Evolutionary conservation across 2,329 filamentous ascomycete species (phyloP), one percentile per base, ranked within the genome.

Genomic region (Beauveria medogensis): DNA sequence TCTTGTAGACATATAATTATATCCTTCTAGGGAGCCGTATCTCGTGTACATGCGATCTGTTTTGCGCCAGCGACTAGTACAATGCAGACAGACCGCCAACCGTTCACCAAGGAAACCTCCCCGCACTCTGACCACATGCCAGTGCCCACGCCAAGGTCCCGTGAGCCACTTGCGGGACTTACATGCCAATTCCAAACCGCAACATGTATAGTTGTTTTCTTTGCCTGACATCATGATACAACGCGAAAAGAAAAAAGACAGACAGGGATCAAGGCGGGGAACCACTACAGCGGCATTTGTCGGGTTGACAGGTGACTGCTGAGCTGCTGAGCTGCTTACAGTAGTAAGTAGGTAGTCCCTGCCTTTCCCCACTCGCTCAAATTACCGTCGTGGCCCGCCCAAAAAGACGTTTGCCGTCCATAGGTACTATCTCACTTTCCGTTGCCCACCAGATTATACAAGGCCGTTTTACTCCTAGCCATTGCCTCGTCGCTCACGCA

Each of bases 61-160:
- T 34, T 14, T 34, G 30, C 30, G 30, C 30, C 12, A 34, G 30
- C 30, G 12, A 30, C 28, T 40, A 12, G n/a, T 30, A 30, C 28
- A n/a, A 20, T 5, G 51, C 34, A 41, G 30, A 20, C 9, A 34
- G 48, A 51, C 48, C 16, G 48, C 48, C 18, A n/a, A 6, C 34
- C 34, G 14, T 37, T 37, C 14, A 37, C 34, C 28, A 20, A 18
- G 16, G 28, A 52, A 51, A 24, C 30, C 55, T 55, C 41, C 55
- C 55, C 55, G 55, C 55, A 51, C 46, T 51, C 41, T 51, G 46
- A 44, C 60, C 60, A 61, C 60, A 61, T 61, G 60, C 60, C 47
- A 53, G 54, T 57, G 60, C 46, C 53, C 60, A 61, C 60, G 60
- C 57, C 54, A 61, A 61, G 58, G 18, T 26, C 28, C 28, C 16